Evolutionary conservation across 2,329 filamentous ascomycete species (phyloP), one percentile per base, ranked within the genome.

Genomic region (Trichoderma breve): DNA sequence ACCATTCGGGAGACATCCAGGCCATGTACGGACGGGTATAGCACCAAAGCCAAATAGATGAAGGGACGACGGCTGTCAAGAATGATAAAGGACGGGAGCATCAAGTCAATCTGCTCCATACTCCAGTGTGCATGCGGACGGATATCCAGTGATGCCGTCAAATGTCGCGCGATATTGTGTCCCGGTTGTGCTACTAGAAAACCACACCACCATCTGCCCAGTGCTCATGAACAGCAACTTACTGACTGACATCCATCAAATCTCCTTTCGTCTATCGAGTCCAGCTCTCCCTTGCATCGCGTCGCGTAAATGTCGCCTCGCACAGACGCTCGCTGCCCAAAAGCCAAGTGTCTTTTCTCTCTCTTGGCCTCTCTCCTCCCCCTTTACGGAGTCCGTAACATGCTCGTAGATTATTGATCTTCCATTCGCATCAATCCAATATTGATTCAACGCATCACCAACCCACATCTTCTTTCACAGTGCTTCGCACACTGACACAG

Each of bases 161-260:
- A 47, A 43, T 47, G 62, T 47, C 51, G 65, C 65, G 65, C 65
- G 55, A 68, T 68, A 68, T 60, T 68, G 26, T 32, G 61, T 51
- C n/a, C 28, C 28, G 15, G 55, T 28, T 32, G 55, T 68, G 62
- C 65, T 58, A 55, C 24, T 67, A 28, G 18, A 47, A 21, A 67
- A 68, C 60, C 65, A 68, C 65, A 68, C 65, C 65, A 68, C 65
- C 65, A 58, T 68, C 53, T 68, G 65, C 65, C 36, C 55, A 60
- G 65, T 68, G 65, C 65, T 18, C 32, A n/a, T 34, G 26, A 32
- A 47, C 36, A 39, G 36, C 36, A 18, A 6, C 18, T 65, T 15
- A 7, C 34, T 14, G 14, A 36, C 34, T 5, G 34, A 15, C 34
- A 15, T 36, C 34, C 34, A 15, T 36, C 34, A 36, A 36, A 15